Conservation (phyloP, 2,329 filamentous ascomycete species). For the Lachnellula arida region DNA sequence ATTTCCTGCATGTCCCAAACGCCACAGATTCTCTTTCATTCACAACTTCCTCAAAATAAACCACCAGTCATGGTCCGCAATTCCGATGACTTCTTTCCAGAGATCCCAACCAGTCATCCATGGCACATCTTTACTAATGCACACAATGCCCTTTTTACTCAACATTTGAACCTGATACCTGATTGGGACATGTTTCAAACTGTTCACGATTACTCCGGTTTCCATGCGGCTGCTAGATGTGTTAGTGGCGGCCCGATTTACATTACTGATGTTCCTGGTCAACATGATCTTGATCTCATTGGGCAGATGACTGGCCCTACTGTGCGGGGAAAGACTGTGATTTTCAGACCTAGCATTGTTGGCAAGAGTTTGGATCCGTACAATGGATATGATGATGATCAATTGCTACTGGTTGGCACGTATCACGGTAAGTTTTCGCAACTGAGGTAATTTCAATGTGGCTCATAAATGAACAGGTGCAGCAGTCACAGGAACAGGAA, state of each 20-base stretch:
- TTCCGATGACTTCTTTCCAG: conserved; percentile 88
- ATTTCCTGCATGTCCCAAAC: conserved; percentile 95
- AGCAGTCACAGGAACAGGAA: conserved; percentile 63
- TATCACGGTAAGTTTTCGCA: conserved; percentile 58
- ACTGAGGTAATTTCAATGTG: background rate
- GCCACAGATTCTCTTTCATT: conserved; percentile 81
- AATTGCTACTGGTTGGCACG: conserved; percentile 71
- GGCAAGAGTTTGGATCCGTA: conserved; percentile 73
- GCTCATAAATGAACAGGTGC: conserved; percentile 33
- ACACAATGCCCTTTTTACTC: conserved; percentile 77
- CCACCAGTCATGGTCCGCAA: conserved; percentile 75
- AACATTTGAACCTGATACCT: conserved; percentile 80
- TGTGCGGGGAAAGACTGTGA: conserved; percentile 66
- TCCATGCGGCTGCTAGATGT: conserved; percentile 86
- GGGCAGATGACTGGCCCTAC: conserved; percentile 76
- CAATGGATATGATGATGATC: conserved; percentile 66
- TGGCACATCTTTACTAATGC: conserved; percentile 97
- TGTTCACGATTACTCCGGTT: conserved; percentile 63
- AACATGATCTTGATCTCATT: conserved; percentile 73
- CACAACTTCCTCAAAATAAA: conserved; percentile 71
- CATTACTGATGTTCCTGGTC: conserved; percentile 83
- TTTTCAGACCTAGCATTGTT: conserved; percentile 71
- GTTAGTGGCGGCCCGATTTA: conserved; percentile 90
- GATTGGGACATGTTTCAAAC: conserved; percentile 75
- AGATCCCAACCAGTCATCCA: conserved; percentile 72